A percentile compares a stretch with the other conserved stretches of the same genome.
phyloP scores from a whole-genome alignment of 129 eudicot species.

The Tanacetum coccineum region DNA sequence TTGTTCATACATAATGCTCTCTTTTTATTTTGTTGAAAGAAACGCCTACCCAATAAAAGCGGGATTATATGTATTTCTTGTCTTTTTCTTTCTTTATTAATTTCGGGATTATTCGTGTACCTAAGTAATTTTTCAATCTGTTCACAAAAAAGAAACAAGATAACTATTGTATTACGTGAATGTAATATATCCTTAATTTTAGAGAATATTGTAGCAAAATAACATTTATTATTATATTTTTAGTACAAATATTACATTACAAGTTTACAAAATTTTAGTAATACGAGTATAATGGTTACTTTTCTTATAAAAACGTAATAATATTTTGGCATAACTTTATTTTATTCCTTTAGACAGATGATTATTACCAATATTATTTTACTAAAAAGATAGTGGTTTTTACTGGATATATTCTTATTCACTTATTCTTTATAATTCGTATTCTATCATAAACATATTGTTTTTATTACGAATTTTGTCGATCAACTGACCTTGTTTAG shows the following conservation, averaged over 20 bases:
- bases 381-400: no score
- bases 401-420: neutral
- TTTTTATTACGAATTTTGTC: no score
- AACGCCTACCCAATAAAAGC: conserved; percentile 55
- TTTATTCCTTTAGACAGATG: no score
- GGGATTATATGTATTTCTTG: conserved; percentile 39
- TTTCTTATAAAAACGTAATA: neutral
- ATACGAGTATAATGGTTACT: neutral
- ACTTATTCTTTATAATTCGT: neutral
- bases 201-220: neutral
- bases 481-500: no score
- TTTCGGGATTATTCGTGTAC: conserved; percentile 38
- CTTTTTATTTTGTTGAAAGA: conserved; percentile 41
- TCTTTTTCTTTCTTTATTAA: conserved; percentile 25
- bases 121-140: conserved; percentile 15
- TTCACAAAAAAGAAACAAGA: neutral
- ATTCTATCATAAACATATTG: neutral
- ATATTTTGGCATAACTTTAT: no score
- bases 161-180: conserved; percentile 15
- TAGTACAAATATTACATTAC: neutral
- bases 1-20: conserved; percentile 21
- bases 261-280: neutral
- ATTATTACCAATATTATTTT: no score
- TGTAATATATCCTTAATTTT: neutral
- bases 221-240: neutral